Evolutionary conservation across 805 yeast genomes (phyloP).

Genomic region (Starmerella tilneyi): DNA sequence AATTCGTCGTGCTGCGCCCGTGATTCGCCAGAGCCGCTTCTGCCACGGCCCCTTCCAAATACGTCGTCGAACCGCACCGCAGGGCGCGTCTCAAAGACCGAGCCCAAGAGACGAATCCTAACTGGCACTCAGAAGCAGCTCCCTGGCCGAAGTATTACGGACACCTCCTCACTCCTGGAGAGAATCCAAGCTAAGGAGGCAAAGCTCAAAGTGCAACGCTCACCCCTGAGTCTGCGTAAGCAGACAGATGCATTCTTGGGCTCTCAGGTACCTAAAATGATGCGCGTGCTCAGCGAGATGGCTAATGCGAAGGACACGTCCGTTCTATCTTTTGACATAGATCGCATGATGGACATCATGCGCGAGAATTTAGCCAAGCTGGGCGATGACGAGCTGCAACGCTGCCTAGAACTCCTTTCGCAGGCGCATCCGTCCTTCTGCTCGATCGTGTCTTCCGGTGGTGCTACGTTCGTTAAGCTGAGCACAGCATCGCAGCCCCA

Average conservation of each 20-base stretch:
- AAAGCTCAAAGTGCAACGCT: conserved; percentile 6
- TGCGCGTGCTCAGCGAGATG: conserved; percentile 22
- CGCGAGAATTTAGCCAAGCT: conserved; percentile 23
- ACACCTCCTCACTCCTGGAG: conserved; percentile 22
- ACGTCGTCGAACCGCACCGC: background rate
- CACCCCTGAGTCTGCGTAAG: conserved; percentile 10
- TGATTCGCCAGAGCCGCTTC: background rate
- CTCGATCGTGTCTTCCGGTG: conserved; percentile 24
- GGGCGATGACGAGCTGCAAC: conserved; percentile 23
- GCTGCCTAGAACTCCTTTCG: conserved; percentile 23
- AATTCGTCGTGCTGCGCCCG: background rate
- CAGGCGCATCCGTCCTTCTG: conserved; percentile 25
- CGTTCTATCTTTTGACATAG: conserved; percentile 15
- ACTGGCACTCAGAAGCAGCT: conserved; percentile 4
- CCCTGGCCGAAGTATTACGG: conserved; percentile 7
- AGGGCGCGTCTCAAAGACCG: conserved; percentile 3
- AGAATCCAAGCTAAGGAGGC: conserved; percentile 30
- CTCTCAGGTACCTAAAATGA: conserved; percentile 25
- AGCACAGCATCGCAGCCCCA: background rate
- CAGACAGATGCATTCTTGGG: conserved; percentile 20
- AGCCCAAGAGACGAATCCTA: conserved; percentile 1
- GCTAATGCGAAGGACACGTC: background rate
- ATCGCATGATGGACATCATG: conserved; percentile 21
- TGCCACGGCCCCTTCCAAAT: background rate
- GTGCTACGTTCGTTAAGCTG: conserved; percentile 23